phyloP scores from a whole-genome alignment of 257 asterid genomes.

The Solanum sitiens region DNA sequence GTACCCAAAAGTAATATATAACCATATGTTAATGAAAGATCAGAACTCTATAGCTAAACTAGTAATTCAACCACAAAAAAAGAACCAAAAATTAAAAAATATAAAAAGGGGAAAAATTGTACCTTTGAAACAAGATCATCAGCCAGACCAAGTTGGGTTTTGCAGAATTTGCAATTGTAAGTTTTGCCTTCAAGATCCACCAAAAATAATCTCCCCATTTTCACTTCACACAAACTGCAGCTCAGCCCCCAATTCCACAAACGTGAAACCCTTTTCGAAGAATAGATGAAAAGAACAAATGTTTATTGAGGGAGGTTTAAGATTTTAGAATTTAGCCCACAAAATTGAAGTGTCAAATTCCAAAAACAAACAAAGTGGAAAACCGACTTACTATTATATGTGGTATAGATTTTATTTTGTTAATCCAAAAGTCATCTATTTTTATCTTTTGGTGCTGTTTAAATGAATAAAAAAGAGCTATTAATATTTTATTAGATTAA shows the following conservation, averaged over 20 bases:
- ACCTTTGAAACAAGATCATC: conserved; percentile 53
- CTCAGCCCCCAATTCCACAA: background rate
- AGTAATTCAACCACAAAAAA: background rate
- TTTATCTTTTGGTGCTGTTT: background rate
- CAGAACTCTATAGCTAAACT: background rate
- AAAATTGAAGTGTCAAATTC: background rate
- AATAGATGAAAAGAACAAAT: background rate
- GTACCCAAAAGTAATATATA: background rate
- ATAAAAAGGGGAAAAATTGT: background rate
- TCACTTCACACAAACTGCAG: background rate
- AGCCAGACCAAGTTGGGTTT: conserved; percentile 51
- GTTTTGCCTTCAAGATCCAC: conserved; percentile 60
- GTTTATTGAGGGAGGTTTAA: background rate
- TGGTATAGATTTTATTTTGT: background rate
- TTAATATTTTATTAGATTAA: too few relatives aligned
- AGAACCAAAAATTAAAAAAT: background rate
- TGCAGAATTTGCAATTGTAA: conserved; percentile 75
- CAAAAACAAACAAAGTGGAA: background rate
- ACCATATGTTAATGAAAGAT: background rate
- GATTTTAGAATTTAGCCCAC: background rate
- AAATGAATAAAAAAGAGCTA: background rate
- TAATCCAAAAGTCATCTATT: background rate
- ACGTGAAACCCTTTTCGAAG: background rate
- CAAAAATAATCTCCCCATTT: conserved; percentile 68
- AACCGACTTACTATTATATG: background rate